phyloP scores from a whole-genome alignment of 371 early-diverging fungal species.

The Capillidium heterosporum region DNA sequence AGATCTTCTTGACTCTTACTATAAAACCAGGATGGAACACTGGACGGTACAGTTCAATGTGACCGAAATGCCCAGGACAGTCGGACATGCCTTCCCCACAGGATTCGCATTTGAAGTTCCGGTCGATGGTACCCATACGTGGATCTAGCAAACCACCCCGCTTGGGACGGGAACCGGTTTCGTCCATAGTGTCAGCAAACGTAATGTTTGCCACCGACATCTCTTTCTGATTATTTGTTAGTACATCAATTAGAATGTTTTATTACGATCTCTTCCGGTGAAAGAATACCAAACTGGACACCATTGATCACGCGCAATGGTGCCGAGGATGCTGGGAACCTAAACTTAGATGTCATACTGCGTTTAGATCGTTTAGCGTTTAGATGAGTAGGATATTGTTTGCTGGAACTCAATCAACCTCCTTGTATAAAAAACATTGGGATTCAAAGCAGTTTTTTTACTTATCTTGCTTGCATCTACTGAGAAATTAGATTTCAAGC shows the following conservation, averaged over 20 bases:
- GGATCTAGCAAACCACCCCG: conserved; percentile 88
- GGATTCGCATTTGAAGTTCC: conserved; percentile 94
- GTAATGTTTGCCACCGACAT: conserved; percentile 95
- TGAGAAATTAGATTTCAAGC: too few species aligned
- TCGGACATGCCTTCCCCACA: conserved; percentile 93
- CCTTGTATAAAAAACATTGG: too few species aligned
- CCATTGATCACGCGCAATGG: conserved; percentile 74
- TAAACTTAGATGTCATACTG: conserved; percentile 33
- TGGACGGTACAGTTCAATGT: conserved; percentile 96
- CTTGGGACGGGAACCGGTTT: conserved; percentile 72
- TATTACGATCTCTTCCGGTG: conserved; percentile 91
- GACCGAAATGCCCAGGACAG: conserved; percentile 99
- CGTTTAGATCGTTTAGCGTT: too few species aligned
- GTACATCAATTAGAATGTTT: conserved; percentile 9
- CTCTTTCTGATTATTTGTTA: conserved; percentile 24
- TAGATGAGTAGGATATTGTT: too few species aligned
- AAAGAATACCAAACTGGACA: conserved; percentile 93
- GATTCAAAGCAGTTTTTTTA: too few species aligned
- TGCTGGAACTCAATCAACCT: too few species aligned
- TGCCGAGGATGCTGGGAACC: conserved; percentile 67
- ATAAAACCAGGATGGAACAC: conserved; percentile 87
- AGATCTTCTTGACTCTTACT: conserved; percentile 87
- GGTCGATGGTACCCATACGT: conserved; percentile 97
- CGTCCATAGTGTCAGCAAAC: conserved; percentile 90
- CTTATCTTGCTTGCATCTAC: too few species aligned